phyloP scores from a whole-genome alignment of 805 yeast genomes.

The Saccharomycopsis amapae region DNA sequence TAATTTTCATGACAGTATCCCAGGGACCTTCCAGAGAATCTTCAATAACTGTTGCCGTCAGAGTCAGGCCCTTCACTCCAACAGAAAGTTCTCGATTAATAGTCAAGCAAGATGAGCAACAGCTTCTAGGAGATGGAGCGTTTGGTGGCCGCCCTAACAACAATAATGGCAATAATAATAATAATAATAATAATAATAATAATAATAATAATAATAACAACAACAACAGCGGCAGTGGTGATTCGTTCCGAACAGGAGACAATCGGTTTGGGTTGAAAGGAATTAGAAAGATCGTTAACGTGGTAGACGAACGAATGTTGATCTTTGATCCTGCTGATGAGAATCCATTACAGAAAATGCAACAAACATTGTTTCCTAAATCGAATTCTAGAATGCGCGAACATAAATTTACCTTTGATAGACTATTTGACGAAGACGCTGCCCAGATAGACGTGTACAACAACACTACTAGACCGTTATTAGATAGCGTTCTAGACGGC shows the following conservation, averaged over 20 bases:
- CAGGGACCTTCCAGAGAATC: constrained; percentile 38
- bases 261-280: constrained; percentile 36
- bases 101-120: constrained; percentile 30
- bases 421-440: constrained; percentile 58
- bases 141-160: constrained; percentile 25
- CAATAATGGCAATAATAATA: too few species aligned
- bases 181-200: constrained; percentile 4
- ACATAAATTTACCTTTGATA: constrained; percentile 76
- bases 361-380: constrained; percentile 33
- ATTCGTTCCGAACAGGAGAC: not conserved
- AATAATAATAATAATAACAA: constrained; percentile 7
- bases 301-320: constrained; percentile 79
- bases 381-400: constrained; percentile 51
- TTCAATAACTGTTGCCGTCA: constrained; percentile 67
- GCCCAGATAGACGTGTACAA: constrained; percentile 62
- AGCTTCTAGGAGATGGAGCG: constrained; percentile 51
- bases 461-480: constrained; percentile 60
- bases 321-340: constrained; percentile 79
- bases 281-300: constrained; percentile 63
- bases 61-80: constrained; percentile 77
- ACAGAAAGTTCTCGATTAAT: constrained; percentile 46
- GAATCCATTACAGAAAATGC: constrained; percentile 51
- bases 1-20: not conserved
- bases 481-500: constrained; percentile 75
- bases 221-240: not conserved